Percentiles rank a stretch among this genome's conserved stretches.
phyloP scores from a whole-genome alignment of 345 rosid species.

The Populus deltoides region DNA sequence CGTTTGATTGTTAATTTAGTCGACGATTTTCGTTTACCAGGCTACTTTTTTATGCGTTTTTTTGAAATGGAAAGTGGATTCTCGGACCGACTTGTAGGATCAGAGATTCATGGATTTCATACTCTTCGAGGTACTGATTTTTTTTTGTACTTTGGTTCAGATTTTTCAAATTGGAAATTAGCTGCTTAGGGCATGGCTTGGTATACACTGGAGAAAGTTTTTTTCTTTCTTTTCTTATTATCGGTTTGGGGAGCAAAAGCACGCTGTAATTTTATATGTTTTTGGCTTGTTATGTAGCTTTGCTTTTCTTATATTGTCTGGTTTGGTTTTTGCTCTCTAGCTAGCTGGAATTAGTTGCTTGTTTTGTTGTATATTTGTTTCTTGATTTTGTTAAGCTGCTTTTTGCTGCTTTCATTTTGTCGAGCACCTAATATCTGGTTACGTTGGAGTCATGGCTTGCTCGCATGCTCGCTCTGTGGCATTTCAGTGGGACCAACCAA shows the following conservation, averaged over 20 bases:
- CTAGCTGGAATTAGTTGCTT: background rate
- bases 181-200: background rate
- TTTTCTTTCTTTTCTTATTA: background rate
- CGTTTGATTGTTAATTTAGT: background rate
- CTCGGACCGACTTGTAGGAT: constrained; percentile 48
- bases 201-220: background rate
- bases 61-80: constrained; percentile 39
- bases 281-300: background rate
- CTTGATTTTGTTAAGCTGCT: too few relatives aligned
- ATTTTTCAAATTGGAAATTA: background rate
- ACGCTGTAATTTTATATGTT: background rate
- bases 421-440: background rate
- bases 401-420: background rate
- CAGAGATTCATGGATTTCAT: constrained; percentile 93
- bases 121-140: constrained; percentile 50
- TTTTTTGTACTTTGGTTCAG: background rate
- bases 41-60: background rate
- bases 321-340: background rate
- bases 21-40: background rate
- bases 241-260: background rate
- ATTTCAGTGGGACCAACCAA: background rate
- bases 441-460: background rate
- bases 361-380: background rate
- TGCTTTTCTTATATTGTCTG: background rate
- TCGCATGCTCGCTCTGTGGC: background rate